Percentiles rank a stretch among this genome's conserved stretches.
phyloP scores from a whole-genome alignment of 306 rosid genomes.

The Spatholobus suberectus region DNA sequence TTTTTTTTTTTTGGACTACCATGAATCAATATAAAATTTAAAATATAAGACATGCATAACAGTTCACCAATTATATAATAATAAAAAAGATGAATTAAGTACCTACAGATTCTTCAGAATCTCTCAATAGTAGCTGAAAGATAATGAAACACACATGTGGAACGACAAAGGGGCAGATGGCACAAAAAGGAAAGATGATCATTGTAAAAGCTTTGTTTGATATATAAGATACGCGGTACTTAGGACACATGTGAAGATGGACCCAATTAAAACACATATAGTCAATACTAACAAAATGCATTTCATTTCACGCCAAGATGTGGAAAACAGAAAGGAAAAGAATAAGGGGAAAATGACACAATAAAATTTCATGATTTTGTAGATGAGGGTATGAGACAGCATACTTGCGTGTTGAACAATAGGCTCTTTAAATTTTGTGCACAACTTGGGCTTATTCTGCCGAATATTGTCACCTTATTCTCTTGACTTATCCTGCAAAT shows the following conservation, averaged over 20 bases:
- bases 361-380: slow-evolving; percentile 18
- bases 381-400: slow-evolving; percentile 41
- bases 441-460: slow-evolving; percentile 25
- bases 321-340: slow-evolving; percentile 31
- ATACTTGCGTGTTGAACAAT: background rate
- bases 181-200: slow-evolving; percentile 45
- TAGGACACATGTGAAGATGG: slow-evolving; percentile 47
- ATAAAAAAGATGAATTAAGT: background rate
- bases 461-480: background rate
- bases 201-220: slow-evolving; percentile 38
- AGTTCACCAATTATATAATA: background rate
- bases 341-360: slow-evolving; percentile 42
- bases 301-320: slow-evolving; percentile 35
- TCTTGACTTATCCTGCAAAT: background rate
- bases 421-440: slow-evolving; percentile 24
- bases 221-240: background rate
- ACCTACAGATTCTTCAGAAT: background rate
- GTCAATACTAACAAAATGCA: slow-evolving; percentile 38
- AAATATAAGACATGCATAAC: background rate
- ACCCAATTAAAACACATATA: slow-evolving; percentile 32
- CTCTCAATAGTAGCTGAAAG: background rate
- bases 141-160: slow-evolving; percentile 27
- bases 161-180: slow-evolving; percentile 26
- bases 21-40: background rate
- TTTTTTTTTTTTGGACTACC: background rate